Base-by-base conservation (phyloP, 2,329 filamentous ascomycete genomes). In the Chaetomium olivaceum region DNA sequence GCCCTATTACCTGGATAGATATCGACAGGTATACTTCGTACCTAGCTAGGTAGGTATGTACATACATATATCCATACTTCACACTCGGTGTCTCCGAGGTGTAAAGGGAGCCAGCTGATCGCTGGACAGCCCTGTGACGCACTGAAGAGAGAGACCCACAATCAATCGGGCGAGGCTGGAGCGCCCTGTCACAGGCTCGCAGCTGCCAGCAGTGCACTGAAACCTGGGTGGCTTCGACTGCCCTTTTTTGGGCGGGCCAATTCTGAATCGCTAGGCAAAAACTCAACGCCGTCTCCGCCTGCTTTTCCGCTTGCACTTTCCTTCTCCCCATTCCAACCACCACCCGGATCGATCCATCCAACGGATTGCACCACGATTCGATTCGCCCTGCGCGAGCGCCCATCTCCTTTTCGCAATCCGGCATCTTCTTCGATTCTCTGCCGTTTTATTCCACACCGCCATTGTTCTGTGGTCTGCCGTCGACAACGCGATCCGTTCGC, bases 401-500 rank as follows among this genome's bases (percentile, higher is more conserved):
- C 66, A 66, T 66, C 64, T 61, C 52, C 54, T 59, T 59, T 61
- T 68, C 59, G 21, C 64, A 63, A 67, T 46, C 61, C 63, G 56
- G 33, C 62, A 60, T 64, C 46, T 33, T 55, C 56, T 58, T 36
- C 56, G 36, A 51, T 60, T 16, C 25, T 46, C 43, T 33, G 12
- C 29, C 43, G 11, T 39, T 59, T 58, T 39, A 51, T 33, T 54
- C 58, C 63, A 51, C 52, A 58, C 63, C 63, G 63, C 63, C 54
- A 55, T 63, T 63, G 61, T 65, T 65, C 61, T 62, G 54, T 64
- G 64, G 68, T 65, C 66, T 70, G 69, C 68, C 70, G 64, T 61
- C 65, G 63, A 67, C 58, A 67, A 69, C 71, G 68, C 71, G 70
- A 70, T 67, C 64, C 67, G 73, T 73, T 72, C 72, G 72, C 76